Base-by-base conservation (phyloP, 805 yeast species). In the Jamesozyma rosinii region DNA sequence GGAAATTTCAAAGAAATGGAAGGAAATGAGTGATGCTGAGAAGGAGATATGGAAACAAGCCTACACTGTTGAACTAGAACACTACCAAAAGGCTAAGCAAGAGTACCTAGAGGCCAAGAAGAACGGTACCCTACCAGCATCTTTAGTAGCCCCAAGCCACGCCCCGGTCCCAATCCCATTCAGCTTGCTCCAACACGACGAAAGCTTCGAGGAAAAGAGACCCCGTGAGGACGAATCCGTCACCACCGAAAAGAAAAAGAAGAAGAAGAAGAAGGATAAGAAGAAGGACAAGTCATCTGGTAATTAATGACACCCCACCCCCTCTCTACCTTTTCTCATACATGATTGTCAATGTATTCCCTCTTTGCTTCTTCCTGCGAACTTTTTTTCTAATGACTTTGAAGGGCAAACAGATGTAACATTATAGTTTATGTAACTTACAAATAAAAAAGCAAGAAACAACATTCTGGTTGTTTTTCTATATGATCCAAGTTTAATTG, bases 1-100 rank as follows among this genome's bases (percentile, higher is more conserved):
- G 55, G 80, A 79, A 54, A 81, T 88, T 51, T 79, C 92, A 38
- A 78, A 75, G 55, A 75, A 79, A 55, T 90, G 97, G 97, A 76
- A 77, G 52, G 75, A 69, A 32, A 66, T 89, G 58, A 60, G 80
- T 40, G 83, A 76, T n/a, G 73, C 66, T 17, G 90, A 81, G 58
- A 84, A 83, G 63, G 76, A 71, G 39, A 73, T 74, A 53, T 84
- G 92, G 81, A 81, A 83, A 60, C 76, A 74, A 49, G 66, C 72
- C 45, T 72, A 74, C 57, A 59, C 59, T 41, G 65, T 64, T 40
- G 72, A 74, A 46, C 55, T 73, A 44, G 67, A 59, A 38, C 58
- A 54, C 35, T 77, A 76, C 58, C 74, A 72, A 45, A 59, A 46
- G 21, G 66, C 63, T 41, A 73, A 74, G 58, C 70, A 66, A 45